Conservation (phyloP, 306 rosid genomes). For the Ormosia emarginata region DNA sequence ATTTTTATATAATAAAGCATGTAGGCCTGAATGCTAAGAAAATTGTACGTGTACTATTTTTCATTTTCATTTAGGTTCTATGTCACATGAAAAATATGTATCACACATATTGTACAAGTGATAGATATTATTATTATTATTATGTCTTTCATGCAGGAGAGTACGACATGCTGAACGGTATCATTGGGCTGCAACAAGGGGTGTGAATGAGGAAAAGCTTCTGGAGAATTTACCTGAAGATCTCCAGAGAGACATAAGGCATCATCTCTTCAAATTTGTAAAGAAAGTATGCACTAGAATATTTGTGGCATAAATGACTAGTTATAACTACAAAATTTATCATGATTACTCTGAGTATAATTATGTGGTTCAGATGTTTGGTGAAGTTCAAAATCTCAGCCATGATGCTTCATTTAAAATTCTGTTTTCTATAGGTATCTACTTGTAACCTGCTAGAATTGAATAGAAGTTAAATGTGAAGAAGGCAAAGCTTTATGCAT, state of each 20-base stretch:
- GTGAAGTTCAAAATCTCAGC: background rate
- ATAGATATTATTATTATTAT: background rate
- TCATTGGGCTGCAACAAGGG: slow-evolving; percentile 90
- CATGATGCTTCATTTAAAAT: background rate
- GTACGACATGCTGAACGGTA: slow-evolving; percentile 75
- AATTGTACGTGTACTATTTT: background rate
- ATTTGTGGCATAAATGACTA: background rate
- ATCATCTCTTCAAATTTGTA: slow-evolving; percentile 59
- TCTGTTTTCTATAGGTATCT: background rate
- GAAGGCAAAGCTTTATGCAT: background rate
- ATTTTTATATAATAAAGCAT: background rate
- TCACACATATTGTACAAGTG: background rate
- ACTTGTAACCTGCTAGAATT: background rate
- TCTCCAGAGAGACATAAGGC: slow-evolving; percentile 78
- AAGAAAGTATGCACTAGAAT: slow-evolving; percentile 16
- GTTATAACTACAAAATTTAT: background rate
- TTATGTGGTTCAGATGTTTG: background rate
- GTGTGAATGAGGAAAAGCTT: slow-evolving; percentile 75
- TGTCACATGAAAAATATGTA: background rate
- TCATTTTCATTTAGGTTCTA: background rate
- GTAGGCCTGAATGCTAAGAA: background rate
- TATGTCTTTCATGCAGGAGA: slow-evolving; percentile 47
- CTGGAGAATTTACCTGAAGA: slow-evolving; percentile 82
- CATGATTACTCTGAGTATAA: background rate
- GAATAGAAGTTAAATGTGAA: background rate